Evolutionary conservation across 225 moss, liverwort and hornwort genomes (phyloP).

Genomic region (Thuidium tamariscinum): DNA sequence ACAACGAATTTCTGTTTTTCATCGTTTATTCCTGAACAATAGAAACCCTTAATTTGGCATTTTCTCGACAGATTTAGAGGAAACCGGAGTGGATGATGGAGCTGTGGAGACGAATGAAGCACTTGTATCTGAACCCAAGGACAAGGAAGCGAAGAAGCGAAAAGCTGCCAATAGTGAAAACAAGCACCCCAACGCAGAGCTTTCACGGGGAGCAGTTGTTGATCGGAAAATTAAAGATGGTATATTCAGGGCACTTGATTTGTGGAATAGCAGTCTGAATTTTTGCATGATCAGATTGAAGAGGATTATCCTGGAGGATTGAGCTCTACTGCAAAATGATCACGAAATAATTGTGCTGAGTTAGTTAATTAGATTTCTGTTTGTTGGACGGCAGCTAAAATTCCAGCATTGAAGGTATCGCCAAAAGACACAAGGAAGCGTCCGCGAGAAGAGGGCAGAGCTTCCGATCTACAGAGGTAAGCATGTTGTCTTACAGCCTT

Average conservation of each 20-base stretch:
- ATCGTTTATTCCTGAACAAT: background rate
- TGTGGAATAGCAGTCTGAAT: background rate
- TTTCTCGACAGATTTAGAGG: background rate
- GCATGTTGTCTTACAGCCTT: background rate
- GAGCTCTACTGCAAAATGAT: background rate
- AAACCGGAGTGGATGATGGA: background rate
- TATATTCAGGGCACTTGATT: background rate
- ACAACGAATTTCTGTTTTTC: background rate
- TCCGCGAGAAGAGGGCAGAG: slow-evolving; percentile 37
- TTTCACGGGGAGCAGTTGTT: background rate
- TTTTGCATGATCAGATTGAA: background rate
- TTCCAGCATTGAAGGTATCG: background rate
- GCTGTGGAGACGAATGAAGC: background rate
- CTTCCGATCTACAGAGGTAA: slow-evolving; percentile 49
- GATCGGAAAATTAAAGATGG: slow-evolving; percentile 28
- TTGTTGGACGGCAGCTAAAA: background rate
- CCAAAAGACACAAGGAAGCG: slow-evolving; percentile 13
- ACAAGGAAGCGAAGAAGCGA: slow-evolving; percentile 27
- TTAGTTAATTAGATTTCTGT: background rate
- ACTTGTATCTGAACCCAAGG: background rate
- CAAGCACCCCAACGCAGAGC: background rate
- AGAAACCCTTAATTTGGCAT: background rate
- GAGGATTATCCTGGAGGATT: background rate
- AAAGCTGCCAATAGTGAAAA: slow-evolving; percentile 21
- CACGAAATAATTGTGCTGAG: background rate